Evolutionary conservation across 306 rosid species (phyloP).

Genomic region (Sesbania bispinosa): DNA sequence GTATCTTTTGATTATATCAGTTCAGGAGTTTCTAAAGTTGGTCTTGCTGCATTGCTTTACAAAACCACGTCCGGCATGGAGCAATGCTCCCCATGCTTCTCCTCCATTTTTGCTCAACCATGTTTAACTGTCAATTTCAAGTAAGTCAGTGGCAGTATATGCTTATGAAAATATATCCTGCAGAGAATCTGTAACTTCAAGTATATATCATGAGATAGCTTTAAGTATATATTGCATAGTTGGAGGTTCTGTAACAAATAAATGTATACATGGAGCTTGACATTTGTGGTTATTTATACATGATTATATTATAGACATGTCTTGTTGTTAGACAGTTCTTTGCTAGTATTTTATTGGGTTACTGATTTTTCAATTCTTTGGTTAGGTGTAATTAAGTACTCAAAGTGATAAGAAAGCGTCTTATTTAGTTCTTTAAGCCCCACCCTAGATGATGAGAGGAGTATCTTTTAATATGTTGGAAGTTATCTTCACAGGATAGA

Average conservation of each 20-base stretch:
- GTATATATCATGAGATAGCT: background rate
- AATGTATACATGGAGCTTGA: background rate
- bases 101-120: conserved; percentile 39
- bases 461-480: background rate
- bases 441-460: background rate
- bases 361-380: background rate
- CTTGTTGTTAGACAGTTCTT: background rate
- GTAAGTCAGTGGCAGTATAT: conserved; percentile 43
- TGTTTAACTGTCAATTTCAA: conserved; percentile 38
- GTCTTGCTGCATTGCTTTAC: conserved; percentile 31
- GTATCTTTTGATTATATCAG: conserved; percentile 16
- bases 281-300: background rate
- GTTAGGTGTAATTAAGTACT: conserved; percentile 1
- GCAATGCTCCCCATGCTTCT: conserved; percentile 30
- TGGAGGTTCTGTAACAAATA: background rate
- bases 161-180: background rate
- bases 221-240: background rate
- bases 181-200: background rate
- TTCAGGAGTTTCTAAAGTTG: conserved; percentile 31
- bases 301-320: background rate
- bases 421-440: background rate
- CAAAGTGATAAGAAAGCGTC: background rate
- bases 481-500: background rate
- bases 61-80: conserved; percentile 29
- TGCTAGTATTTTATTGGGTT: background rate